Conservation (phyloP, 1,139 yeast species). For the Suhomyces coccinellae region DNA sequence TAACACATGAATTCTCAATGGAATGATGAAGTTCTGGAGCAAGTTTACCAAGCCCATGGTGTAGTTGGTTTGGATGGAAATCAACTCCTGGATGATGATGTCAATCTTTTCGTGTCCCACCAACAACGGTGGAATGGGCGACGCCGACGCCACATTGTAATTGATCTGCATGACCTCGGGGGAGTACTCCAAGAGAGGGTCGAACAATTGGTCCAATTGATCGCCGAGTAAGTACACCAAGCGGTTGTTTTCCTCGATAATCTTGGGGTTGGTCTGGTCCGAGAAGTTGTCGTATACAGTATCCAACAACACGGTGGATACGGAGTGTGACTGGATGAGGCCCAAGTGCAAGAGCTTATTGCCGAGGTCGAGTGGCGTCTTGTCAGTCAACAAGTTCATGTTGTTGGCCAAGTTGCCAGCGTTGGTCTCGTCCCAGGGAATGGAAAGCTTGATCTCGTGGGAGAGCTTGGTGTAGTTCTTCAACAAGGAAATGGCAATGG, state of each 20-base stretch:
- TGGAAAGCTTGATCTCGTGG: slow-evolving; percentile 21
- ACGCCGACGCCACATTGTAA: slow-evolving; percentile 52
- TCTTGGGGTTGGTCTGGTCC: slow-evolving; percentile 23
- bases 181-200: slow-evolving; percentile 85
- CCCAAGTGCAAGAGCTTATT: slow-evolving; percentile 54
- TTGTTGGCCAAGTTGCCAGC: slow-evolving; percentile 73
- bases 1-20: slow-evolving; percentile 69
- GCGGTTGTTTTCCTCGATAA: slow-evolving; percentile 67
- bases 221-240: slow-evolving; percentile 76
- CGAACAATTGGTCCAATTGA: slow-evolving; percentile 84
- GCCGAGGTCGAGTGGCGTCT: slow-evolving; percentile 61
- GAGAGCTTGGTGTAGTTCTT: slow-evolving; percentile 63
- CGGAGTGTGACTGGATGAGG: slow-evolving; percentile 52
- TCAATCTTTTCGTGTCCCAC: slow-evolving; percentile 24
- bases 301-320: slow-evolving; percentile 64
- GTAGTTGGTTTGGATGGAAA: slow-evolving; percentile 69
- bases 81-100: slow-evolving; percentile 64
- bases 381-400: slow-evolving; percentile 52
- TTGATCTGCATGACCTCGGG: slow-evolving; percentile 79
- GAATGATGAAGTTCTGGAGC: slow-evolving; percentile 75
- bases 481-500: slow-evolving; percentile 73
- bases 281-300: slow-evolving; percentile 64
- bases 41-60: slow-evolving; percentile 72
- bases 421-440: slow-evolving; percentile 67
- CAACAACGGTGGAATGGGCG: slow-evolving; percentile 16